Percentiles rank a stretch among this genome's conserved stretches.
Evolutionary conservation across 495 filamentous ascomycete species (phyloP).

Genomic region (Aspergillus cavernicola): DNA sequence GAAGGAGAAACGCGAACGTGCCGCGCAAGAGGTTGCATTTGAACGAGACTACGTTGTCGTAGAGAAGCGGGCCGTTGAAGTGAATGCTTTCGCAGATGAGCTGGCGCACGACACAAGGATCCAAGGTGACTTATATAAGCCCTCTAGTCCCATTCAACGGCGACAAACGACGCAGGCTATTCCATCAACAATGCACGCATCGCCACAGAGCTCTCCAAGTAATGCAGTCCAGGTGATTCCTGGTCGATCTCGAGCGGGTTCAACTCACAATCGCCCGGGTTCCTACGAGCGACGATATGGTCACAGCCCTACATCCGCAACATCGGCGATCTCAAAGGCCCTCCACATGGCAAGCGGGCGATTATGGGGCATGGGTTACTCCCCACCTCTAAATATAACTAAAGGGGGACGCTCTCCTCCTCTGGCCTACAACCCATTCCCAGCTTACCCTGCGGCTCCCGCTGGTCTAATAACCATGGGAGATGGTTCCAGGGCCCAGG

Average conservation of each 20-base stretch:
- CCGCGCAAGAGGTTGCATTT: slow-evolving; percentile 82
- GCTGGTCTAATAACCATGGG: slow-evolving; percentile 58
- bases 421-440: slow-evolving; percentile 74
- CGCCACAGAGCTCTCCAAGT: slow-evolving; percentile 39
- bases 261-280: slow-evolving; percentile 57
- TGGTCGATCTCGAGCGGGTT: slow-evolving; percentile 58
- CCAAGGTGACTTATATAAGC: slow-evolving; percentile 38
- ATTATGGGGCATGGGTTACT: slow-evolving; percentile 70
- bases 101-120: slow-evolving; percentile 72
- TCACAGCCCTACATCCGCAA: slow-evolving; percentile 71
- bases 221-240: slow-evolving; percentile 67
- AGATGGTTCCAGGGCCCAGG: slow-evolving; percentile 56
- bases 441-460: slow-evolving; percentile 73
- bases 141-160: slow-evolving; percentile 52
- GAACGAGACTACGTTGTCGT: slow-evolving; percentile 94
- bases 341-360: slow-evolving; percentile 90
- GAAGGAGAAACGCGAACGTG: slow-evolving; percentile 64
- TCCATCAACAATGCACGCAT: slow-evolving; percentile 35
- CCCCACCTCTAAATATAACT: slow-evolving; percentile 65
- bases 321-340: slow-evolving; percentile 89
- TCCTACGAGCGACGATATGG: slow-evolving; percentile 80
- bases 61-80: slow-evolving; percentile 90
- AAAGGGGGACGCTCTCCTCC: slow-evolving; percentile 68
- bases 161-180: slow-evolving; percentile 66
- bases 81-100: slow-evolving; percentile 96